A percentile compares a stretch with the other conserved stretches of the same genome.
Evolutionary conservation across 306 rosid genomes (phyloP).

Genomic region (Cucumis cinereus): DNA sequence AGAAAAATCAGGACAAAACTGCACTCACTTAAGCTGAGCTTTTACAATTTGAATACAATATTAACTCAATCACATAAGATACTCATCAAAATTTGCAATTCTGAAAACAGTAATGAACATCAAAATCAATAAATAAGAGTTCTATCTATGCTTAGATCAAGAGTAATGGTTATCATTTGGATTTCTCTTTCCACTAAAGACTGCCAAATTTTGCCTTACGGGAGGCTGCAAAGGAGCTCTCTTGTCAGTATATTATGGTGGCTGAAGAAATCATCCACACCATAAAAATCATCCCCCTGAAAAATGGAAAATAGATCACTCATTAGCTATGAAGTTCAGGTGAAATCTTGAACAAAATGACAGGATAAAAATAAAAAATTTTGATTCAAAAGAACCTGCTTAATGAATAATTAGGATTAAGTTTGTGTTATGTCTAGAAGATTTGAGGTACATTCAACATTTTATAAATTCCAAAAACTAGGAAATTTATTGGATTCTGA

Average conservation of each 20-base stretch:
- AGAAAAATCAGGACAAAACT: background rate
- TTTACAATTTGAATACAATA: background rate
- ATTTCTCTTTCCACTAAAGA: slow-evolving; percentile 70
- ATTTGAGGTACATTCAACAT: too few relatives aligned
- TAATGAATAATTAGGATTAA: background rate
- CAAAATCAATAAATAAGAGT: background rate
- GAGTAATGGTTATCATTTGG: slow-evolving; percentile 86
- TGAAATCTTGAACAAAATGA: background rate
- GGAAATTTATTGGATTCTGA: too few relatives aligned
- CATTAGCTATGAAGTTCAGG: background rate
- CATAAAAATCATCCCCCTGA: slow-evolving; percentile 58
- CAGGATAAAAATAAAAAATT: background rate
- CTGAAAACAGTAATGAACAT: background rate
- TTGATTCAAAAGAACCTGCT: slow-evolving; percentile 31
- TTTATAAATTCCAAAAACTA: too few relatives aligned
- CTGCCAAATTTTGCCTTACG: slow-evolving; percentile 59
- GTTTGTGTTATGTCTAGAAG: too few relatives aligned
- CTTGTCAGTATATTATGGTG: slow-evolving; percentile 62
- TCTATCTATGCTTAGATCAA: slow-evolving; percentile 40
- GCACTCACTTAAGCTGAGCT: background rate
- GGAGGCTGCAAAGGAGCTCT: slow-evolving; percentile 77
- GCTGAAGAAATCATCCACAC: slow-evolving; percentile 34
- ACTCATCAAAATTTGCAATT: background rate
- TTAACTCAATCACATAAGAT: background rate
- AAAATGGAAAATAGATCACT: background rate